Evolutionary conservation across 2,329 filamentous ascomycete species (phyloP), one percentile per base, ranked within the genome.

Genomic region (Ophiobolus disseminans): DNA sequence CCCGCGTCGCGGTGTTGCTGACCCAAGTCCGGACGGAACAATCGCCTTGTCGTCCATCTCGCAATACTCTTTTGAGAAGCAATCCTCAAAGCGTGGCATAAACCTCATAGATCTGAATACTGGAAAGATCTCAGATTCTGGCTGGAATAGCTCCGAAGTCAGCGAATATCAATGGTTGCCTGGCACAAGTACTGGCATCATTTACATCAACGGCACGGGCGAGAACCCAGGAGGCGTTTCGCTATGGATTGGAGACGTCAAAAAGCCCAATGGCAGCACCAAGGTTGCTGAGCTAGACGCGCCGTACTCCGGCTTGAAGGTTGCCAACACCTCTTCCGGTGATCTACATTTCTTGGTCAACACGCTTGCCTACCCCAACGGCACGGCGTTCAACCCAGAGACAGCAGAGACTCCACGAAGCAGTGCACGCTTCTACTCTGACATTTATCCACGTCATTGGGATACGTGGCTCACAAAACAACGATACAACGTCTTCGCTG

Each of bases 381-480:
- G 90, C 8, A 78, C 83, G 3, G 81, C 93, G 28, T 86, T 87
- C 73, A 89, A 88, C 68, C 77, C 83, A 5, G 80, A 86, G 36
- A 77, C 79, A 4, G 85, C 83, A 32, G 75, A 81, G 46, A 83
- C 82, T 59, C 76, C 83, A 0, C 72, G 79, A 19, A 86, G 86
- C 32, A 83, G 83, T 3, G 90, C 83, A 16, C 86, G 84, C 63
- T 81, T 90, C 25, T 94, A 94, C 72, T 84, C 84, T 17, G 84
- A 83, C 50, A 82, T 91, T 28, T 94, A 89, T 65, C 86, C 88
- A 21, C 84, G 90, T 20, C 89, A 95, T 66, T 95, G 90, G 90
- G 90, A 95, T 68, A 73, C 80, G 4, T 95, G 88, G 77, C 78
- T 86, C 25, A 85, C 82, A 1, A 82, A 86, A 44, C 85, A 90